Evolutionary conservation across 768 basidiomycete species (phyloP), one percentile per base, ranked within the genome.

Genomic region (Erythrobasidium yunnanense): DNA sequence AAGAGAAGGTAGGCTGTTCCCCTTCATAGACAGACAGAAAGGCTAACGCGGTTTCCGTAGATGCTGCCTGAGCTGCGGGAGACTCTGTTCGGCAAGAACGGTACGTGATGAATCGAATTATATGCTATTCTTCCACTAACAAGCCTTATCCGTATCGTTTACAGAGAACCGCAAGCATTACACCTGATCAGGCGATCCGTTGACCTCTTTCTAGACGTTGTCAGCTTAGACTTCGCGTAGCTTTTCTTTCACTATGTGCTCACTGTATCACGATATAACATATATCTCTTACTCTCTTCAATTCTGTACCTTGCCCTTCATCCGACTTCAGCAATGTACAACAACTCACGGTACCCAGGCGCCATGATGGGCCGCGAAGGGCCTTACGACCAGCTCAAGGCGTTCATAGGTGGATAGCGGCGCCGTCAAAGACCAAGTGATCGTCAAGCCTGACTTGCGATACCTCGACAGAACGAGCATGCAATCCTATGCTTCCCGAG

Each of bases 1-100:
- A 96, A 77, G 89, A 95, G 32, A n/a, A 47, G 50, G 60, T 67
- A n/a, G n/a, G n/a, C n/a, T n/a, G n/a, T n/a, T n/a, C n/a, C n/a
- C n/a, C n/a, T n/a, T n/a, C n/a, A n/a, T n/a, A n/a, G n/a, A n/a
- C n/a, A n/a, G n/a, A n/a, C n/a, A n/a, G n/a, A n/a, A n/a, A n/a
- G n/a, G n/a, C n/a, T n/a, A n/a, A n/a, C n/a, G n/a, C n/a, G n/a
- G n/a, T n/a, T n/a, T n/a, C n/a, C n/a, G 20, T 66, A 93, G 89
- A 96, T 96, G 93, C 80, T 99, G 25, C 93, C 93, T 1, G 92
- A 96, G 78, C 90, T 99, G 70, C 81, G 93, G 71, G 81, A 81
- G 69, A 87, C 90, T 71, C 80, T 97, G 49, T 97, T 93, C 71
- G 93, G 93, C n/a, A 77, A 81, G 38, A 96, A 96, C 77, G 81